phyloP scores from a whole-genome alignment of 345 rosid species.

The Hibiscus trionum region DNA sequence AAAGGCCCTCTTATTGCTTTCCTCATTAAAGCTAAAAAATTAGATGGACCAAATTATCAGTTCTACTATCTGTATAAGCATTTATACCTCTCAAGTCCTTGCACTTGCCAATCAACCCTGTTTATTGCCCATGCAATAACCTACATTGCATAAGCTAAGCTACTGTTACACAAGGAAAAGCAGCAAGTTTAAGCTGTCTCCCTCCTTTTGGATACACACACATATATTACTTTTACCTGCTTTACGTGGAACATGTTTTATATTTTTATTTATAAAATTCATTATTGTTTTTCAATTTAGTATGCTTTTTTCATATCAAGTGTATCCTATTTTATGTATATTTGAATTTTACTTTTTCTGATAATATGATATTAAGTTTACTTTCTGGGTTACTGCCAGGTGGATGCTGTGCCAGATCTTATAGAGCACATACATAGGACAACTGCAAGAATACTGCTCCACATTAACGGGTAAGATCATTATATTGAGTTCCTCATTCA shows the following conservation, averaged over 20 bases:
- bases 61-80: background rate
- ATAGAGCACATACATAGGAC: slow-evolving; percentile 70
- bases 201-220: too few relatives aligned
- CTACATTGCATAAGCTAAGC: background rate
- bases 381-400: slow-evolving; percentile 36
- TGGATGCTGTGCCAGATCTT: slow-evolving; percentile 80
- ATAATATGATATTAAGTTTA: background rate
- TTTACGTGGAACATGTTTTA: background rate
- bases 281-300: background rate
- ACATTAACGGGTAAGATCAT: slow-evolving; percentile 73
- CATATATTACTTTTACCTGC: background rate
- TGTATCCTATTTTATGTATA: background rate
- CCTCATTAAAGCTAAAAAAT: background rate
- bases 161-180: background rate
- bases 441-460: slow-evolving; percentile 83
- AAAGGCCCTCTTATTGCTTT: background rate
- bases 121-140: background rate
- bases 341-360: background rate
- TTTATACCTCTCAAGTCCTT: background rate
- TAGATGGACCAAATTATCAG: background rate
- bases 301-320: background rate
- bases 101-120: background rate
- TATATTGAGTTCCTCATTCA: background rate
- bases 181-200: background rate
- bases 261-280: background rate